Evolutionary conservation across 257 asterid genomes (phyloP), one percentile per base, ranked within the genome.

Genomic region (Solanum acaule): DNA sequence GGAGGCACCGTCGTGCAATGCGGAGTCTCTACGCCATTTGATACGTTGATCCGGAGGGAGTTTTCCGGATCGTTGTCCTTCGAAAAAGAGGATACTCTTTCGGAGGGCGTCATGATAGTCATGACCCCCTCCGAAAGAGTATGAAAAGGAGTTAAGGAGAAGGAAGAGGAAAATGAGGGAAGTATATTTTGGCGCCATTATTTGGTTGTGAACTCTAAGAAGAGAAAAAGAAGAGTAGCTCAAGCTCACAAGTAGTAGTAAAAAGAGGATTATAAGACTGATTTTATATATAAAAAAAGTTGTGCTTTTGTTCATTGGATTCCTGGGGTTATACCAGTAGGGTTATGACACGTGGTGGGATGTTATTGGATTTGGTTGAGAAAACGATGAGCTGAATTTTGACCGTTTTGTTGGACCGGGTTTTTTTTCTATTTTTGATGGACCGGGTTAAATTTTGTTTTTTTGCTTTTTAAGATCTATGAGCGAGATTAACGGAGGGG

Each of bases 1-100:
- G 72, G 97, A 84, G 86, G 96, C 93, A 2, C 98, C 98, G 91
- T 96, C 99, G 85, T 93, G 94, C 88, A 96, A 37, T 87, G 95
- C 98, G 59, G 99, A 96, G 94, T 95, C 95, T 70, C 63, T 86
- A 79, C 98, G 95, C 99, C 99, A 96, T 6, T 91, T 92, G 56
- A 94, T 49, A 86, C 98, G 96, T 87, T 96, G 98, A 89, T 94
- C 97, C 2, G 95, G 93, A 1, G 98, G 97, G 33, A 96, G 96
- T 65, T 88, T 88, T 44, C 99, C 99, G 5, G 99, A 95, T 90
- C 99, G 98, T 85, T 96, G 99, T 92, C 98, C 99, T 90, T 96
- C 99, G 90, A 94, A 95, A 95, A 95, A 96, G 22, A 96, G 94
- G 33, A 96, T 93, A 93, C 99, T 93, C 90, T 96, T 96, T 2